Conservation (phyloP, 805 yeast genomes). For the Saccharomycopsis fermentans region DNA sequence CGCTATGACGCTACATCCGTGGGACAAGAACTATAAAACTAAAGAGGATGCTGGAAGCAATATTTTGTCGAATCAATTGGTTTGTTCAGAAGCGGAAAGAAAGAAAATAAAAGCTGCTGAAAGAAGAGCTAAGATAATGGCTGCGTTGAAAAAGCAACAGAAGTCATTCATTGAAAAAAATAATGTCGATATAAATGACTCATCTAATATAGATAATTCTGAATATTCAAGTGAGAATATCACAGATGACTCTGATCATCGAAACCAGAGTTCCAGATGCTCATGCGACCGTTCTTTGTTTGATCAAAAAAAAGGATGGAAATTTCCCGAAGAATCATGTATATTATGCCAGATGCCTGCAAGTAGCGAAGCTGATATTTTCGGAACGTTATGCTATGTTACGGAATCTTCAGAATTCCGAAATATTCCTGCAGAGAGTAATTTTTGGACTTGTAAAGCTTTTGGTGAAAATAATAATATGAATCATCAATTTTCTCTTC, state of each 20-base stretch:
- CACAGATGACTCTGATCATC: not conserved
- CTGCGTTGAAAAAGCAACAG: constrained; percentile 73
- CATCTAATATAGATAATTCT: constrained; percentile 33
- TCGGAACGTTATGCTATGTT: constrained; percentile 63
- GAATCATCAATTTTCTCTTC: constrained; percentile 25
- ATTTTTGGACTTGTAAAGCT: constrained; percentile 56
- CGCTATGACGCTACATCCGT: not conserved
- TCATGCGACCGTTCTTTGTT: not conserved
- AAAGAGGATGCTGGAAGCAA: constrained; percentile 20
- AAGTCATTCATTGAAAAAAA: constrained; percentile 56
- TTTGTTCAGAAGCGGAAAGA: constrained; percentile 34
- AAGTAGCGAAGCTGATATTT: constrained; percentile 51
- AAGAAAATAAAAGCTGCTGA: constrained; percentile 63
- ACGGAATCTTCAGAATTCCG: constrained; percentile 51
- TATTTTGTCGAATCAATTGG: not conserved
- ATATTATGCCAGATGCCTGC: constrained; percentile 70
- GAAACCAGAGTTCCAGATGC: not conserved
- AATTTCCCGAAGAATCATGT: constrained; percentile 65
- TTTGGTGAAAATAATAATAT: constrained; percentile 35
- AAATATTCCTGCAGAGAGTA: constrained; percentile 49
- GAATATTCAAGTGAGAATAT: constrained; percentile 25
- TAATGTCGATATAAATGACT: constrained; percentile 16
- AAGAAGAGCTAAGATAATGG: constrained; percentile 62
- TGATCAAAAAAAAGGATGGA: constrained; percentile 34
- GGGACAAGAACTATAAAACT: constrained; percentile 20